Evolutionary conservation across 2,329 filamentous ascomycete species (phyloP), one percentile per base, ranked within the genome.

Genomic region (Sordariomycetes sp.): DNA sequence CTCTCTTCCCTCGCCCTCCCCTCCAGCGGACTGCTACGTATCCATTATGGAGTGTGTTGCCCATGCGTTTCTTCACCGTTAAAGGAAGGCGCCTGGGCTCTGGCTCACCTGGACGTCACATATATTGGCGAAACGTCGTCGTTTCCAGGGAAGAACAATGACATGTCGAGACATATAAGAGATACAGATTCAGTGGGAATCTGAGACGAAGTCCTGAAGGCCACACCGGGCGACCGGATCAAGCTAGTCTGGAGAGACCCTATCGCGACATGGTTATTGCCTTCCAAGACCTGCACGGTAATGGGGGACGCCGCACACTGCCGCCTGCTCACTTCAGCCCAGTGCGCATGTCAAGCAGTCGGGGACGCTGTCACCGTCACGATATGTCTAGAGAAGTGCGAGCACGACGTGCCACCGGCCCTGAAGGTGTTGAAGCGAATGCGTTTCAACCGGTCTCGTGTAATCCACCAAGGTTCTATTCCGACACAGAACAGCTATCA

Each of bases 271-370:
- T 62, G 60, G 58, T 34, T 61, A 7, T 74, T 72, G 2, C 66
- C 71, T 3, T 64, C 65, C 3, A 68, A 69, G 18, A 69, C 75
- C 11, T 74, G 77, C 54, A 69, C 69, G 4, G 65, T 79, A 3
- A 72, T 80, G 32, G 78, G 78, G 8, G 77, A 80, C 62, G 71
- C 76, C 1, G 77, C 78, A 11, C 78, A 80, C 62, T 72, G 76
- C 1, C 76, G 78, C 63, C 68, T 79, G 6, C 77, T 77, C 0
- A 76, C 75, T 1, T 73, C 71, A 7, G 73, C 75, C 18, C 74
- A 77, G 61, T 76, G 77, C 10, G 77, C 74, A 0, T 74, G 73
- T 18, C 74, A 77, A 64, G 74, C 75, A 0, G 75, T 79, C 65
- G 76, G 79, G 64, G 77, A 79, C 64, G 77, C 74, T 3, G 72